Conservation (phyloP, 129 eudicot species). For the Scalesia atractyloides region DNA sequence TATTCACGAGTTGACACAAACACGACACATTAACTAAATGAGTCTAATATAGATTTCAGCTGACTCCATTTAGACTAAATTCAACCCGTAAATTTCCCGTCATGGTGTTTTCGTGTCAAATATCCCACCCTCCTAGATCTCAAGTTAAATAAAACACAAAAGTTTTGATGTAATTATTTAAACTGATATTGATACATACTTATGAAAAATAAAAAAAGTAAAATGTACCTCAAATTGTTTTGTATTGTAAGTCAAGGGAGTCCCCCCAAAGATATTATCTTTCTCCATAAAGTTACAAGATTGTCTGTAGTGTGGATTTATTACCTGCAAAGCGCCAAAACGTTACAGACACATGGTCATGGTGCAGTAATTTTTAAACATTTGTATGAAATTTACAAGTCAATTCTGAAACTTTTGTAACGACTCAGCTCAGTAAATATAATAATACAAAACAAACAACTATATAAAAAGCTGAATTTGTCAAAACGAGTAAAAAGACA, state of each 20-base stretch:
- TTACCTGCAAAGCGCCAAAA: slow-evolving; percentile 24
- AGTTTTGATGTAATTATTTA: too few species aligned
- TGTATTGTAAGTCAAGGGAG: slow-evolving; percentile 23
- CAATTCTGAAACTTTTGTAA: not conserved
- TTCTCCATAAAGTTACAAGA: slow-evolving; percentile 16
- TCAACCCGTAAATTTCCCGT: too few species aligned
- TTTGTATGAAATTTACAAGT: not conserved
- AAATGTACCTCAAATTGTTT: slow-evolving; percentile 23
- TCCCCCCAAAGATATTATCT: slow-evolving; percentile 6
- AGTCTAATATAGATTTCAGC: too few species aligned
- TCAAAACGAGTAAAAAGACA: not conserved
- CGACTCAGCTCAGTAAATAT: not conserved
- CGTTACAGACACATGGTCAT: not conserved
- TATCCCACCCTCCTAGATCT: too few species aligned
- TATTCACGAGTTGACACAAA: too few species aligned
- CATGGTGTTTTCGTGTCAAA: too few species aligned
- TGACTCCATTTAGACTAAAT: too few species aligned
- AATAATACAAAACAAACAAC: not conserved
- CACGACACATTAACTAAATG: too few species aligned
- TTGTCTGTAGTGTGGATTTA: slow-evolving; percentile 17
- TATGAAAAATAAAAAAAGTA: not conserved
- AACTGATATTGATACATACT: not conserved
- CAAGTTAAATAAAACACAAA: not conserved
- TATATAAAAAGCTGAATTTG: not conserved
- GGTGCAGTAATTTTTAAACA: not conserved